Base-by-base conservation (phyloP, 441 rosid genomes). In the Erysimum pusillum region DNA sequence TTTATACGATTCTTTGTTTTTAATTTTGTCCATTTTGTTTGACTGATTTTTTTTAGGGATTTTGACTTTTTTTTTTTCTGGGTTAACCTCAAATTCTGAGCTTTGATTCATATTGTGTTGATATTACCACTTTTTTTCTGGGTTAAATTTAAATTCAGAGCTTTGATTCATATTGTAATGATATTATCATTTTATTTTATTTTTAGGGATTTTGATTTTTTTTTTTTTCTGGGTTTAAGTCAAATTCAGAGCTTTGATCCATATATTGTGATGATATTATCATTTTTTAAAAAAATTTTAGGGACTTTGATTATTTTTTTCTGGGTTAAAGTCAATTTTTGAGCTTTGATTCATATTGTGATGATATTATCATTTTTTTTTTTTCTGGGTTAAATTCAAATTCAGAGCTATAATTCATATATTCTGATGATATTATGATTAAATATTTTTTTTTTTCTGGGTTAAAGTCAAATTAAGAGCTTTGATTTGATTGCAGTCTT, bases 41-140 rank as follows among this genome's bases (percentile, higher is more conserved):
- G 75, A 59, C 58, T 59, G 25, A 9, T 3, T 25, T 59, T 8
- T 48, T 59, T 8, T 48, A 46, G 75, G 67, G 75, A 2, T 62
- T 72, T 71, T 60, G 67, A 28, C 31, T 28, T 28, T 28, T 28
- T 31, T 11, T 0, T 13, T 22, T 52, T 20, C 56, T 67, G 48
- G 41, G 63, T 25, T 6, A 41, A 15, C 6, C 4, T 39, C 38
- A 52, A 36, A 13, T 61, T 36, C 9, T 5, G 13, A 52, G 5
- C 41, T 38, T 4, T 49, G 2, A 28, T 28, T 28, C 4, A 28
- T 28, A 28, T 28, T 28, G 31, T 28, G 31, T 3, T 28, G 31
- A 28, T 28, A 28, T 28, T 28, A 28, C 4, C 31, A 28, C 1
- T 1, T 22, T 22, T 22, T 22, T 22, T 22, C 25, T 22, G 25